A percentile compares a stretch with the other conserved stretches of the same genome.
phyloP scores from a whole-genome alignment of 2,329 filamentous ascomycete species.

The Aspergillus sp. region DNA sequence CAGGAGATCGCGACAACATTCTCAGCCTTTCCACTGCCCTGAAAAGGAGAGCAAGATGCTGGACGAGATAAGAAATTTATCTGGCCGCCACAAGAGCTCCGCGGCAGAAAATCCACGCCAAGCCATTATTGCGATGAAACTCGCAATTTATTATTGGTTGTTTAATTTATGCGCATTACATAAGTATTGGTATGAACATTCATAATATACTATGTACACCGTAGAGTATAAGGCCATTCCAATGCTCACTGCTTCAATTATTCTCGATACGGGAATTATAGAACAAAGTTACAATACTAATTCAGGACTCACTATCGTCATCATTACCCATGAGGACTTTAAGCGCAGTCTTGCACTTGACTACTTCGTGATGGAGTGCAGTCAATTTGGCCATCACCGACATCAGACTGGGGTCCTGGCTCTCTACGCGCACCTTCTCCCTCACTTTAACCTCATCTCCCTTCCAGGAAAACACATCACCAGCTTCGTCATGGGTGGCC shows the following conservation, averaged over 20 bases:
- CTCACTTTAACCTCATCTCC: conserved; percentile 76
- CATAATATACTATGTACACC: neutral
- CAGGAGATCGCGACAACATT: conserved; percentile 38
- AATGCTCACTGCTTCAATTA: too few relatives aligned
- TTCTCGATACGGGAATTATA: neutral
- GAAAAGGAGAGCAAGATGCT: conserved; percentile 9
- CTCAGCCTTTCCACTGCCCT: conserved; percentile 18
- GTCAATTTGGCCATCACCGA: conserved; percentile 79
- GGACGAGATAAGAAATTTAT: conserved; percentile 8
- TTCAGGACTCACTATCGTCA: conserved; percentile 39
- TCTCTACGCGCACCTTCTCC: conserved; percentile 87
- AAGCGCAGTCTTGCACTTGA: conserved; percentile 69
- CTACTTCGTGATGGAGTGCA: conserved; percentile 72
- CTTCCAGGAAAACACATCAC: conserved; percentile 69
- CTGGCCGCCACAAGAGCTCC: conserved; percentile 21
- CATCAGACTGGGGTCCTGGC: conserved; percentile 82
- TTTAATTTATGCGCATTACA: conserved; percentile 6
- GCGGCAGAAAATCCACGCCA: conserved; percentile 30
- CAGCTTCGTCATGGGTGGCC: conserved; percentile 76
- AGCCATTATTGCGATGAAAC: conserved; percentile 24
- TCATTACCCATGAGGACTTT: conserved; percentile 74
- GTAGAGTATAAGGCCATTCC: too few relatives aligned
- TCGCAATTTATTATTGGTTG: conserved; percentile 28
- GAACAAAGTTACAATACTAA: neutral
- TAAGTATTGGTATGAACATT: conserved; percentile 8